Percentiles rank a stretch among this genome's conserved stretches.
phyloP scores from a whole-genome alignment of 495 filamentous ascomycete genomes.

The Penicillium subrubescens region DNA sequence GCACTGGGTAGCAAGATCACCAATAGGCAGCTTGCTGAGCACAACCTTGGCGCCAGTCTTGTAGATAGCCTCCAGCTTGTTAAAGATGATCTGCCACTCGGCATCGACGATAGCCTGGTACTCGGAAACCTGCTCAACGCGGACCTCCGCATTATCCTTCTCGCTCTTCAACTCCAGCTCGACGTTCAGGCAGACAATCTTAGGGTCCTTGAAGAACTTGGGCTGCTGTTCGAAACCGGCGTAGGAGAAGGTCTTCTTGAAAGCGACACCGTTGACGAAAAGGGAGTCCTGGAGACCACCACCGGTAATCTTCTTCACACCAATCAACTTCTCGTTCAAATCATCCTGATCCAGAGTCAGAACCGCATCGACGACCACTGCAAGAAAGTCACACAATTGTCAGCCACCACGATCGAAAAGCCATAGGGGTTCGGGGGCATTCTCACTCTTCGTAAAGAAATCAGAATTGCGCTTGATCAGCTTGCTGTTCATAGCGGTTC shows the following conservation, averaged over 20 bases:
- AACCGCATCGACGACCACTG: slow-evolving; percentile 98
- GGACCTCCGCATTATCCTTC: slow-evolving; percentile 98
- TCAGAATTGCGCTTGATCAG: slow-evolving; percentile 95
- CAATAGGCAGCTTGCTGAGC: slow-evolving; percentile 94
- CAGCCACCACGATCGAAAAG: slow-evolving; percentile 2
- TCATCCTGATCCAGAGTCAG: slow-evolving; percentile 96
- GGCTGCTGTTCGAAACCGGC: slow-evolving; percentile 99
- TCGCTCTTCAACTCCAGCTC: slow-evolving; percentile 97
- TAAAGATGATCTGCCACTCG: slow-evolving; percentile 99
- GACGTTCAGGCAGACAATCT: slow-evolving; percentile 95
- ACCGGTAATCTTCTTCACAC: slow-evolving; percentile 95
- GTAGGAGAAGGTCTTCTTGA: slow-evolving; percentile 99
- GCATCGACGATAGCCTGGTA: slow-evolving; percentile 99
- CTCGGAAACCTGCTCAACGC: slow-evolving; percentile 97
- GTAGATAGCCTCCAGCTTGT: slow-evolving; percentile 93
- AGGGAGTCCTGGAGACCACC: slow-evolving; percentile 95
- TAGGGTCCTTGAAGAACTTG: slow-evolving; percentile 89
- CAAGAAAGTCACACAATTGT: slow-evolving; percentile 10
- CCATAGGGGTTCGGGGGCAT: not conserved
- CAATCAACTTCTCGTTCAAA: slow-evolving; percentile 96
- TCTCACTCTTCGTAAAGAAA: slow-evolving; percentile 95
- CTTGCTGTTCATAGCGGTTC: slow-evolving; percentile 99
- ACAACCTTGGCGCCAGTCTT: slow-evolving; percentile 96
- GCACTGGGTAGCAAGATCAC: slow-evolving; percentile 93
- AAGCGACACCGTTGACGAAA: slow-evolving; percentile 97